These are phyloP conservation scores for Trypanosoma theileri DNA, from an alignment of 208 protist genomes.

Conservation along the genomic window DNA sequence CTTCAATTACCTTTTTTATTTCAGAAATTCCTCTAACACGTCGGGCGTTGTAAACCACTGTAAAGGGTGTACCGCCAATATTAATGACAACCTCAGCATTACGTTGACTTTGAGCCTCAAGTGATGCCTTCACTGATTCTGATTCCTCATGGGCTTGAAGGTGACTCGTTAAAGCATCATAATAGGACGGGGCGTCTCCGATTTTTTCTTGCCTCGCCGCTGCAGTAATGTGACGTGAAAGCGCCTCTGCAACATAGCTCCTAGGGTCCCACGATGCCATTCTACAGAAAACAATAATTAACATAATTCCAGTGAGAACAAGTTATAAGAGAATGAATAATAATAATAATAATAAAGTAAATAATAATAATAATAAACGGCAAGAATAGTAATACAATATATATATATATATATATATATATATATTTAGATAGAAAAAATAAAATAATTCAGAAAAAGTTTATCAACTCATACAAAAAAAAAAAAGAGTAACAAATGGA, in stretches of 20 bases:
- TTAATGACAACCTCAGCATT: constrained; percentile 23
- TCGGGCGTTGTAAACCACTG: constrained; percentile 15
- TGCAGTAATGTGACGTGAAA: constrained; percentile 22
- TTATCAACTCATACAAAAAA: neutral
- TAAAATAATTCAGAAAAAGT: too few species aligned
- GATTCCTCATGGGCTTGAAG: constrained; percentile 31
- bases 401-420: too few species aligned
- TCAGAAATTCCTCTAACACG: constrained; percentile 1
- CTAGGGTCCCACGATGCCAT: constrained; percentile 40
- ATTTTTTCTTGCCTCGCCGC: constrained; percentile 8
- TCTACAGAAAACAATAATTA: constrained; percentile 11
- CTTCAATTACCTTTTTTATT: constrained; percentile 6
- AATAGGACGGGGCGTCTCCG: constrained; percentile 26
- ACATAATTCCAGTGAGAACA: neutral
- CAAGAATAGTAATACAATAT: too few species aligned
- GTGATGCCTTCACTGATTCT: constrained; percentile 1
- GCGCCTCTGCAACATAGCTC: constrained; percentile 38
- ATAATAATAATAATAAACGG: constrained; percentile 7
- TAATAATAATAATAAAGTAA: constrained; percentile 7
- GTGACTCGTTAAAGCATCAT: constrained; percentile 27
- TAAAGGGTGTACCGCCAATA: constrained; percentile 1
- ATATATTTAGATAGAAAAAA: too few species aligned
- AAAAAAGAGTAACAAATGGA: neutral
- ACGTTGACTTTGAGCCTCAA: constrained; percentile 16
- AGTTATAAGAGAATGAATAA: constrained; percentile 17